Evolutionary conservation across 305 asterid species (phyloP).

Genomic region (Lippia alba): DNA sequence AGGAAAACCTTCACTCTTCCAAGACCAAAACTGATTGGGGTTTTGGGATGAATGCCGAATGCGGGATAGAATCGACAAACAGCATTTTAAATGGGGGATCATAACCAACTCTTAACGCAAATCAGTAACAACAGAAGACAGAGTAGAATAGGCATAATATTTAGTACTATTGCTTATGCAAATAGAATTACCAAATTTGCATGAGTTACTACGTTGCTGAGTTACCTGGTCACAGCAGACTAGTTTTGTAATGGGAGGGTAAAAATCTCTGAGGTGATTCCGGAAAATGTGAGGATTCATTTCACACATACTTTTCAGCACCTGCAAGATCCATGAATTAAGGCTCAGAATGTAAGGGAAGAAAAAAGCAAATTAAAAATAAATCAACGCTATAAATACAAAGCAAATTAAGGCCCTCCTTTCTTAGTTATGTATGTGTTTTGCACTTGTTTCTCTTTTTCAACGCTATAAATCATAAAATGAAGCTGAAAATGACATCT

Average conservation of each 20-base stretch:
- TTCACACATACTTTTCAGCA: constrained; percentile 77
- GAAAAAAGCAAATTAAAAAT: background rate
- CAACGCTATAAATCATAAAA: background rate
- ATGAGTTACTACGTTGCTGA: constrained; percentile 7
- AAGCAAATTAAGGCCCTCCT: background rate
- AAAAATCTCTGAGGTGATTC: constrained; percentile 82
- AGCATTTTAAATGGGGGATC: background rate
- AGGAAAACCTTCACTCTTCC: background rate
- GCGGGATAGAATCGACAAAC: background rate
- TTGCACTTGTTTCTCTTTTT: background rate
- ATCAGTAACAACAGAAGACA: background rate
- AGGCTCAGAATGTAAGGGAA: constrained; percentile 15
- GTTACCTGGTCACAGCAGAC: constrained; percentile 94
- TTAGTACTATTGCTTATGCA: background rate
- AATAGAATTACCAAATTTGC: constrained; percentile 18
- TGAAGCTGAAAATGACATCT: background rate
- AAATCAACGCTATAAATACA: too few relatives aligned
- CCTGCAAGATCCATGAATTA: constrained; percentile 56
- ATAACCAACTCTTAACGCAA: background rate
- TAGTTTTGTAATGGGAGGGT: constrained; percentile 86
- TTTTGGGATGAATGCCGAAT: background rate
- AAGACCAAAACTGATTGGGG: background rate
- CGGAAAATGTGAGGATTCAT: constrained; percentile 82
- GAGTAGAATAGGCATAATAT: background rate
- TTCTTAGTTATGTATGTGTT: background rate